These are phyloP conservation scores for Russula emetica DNA, from an alignment of 768 basidiomycete genomes.

Conservation along the genomic window DNA sequence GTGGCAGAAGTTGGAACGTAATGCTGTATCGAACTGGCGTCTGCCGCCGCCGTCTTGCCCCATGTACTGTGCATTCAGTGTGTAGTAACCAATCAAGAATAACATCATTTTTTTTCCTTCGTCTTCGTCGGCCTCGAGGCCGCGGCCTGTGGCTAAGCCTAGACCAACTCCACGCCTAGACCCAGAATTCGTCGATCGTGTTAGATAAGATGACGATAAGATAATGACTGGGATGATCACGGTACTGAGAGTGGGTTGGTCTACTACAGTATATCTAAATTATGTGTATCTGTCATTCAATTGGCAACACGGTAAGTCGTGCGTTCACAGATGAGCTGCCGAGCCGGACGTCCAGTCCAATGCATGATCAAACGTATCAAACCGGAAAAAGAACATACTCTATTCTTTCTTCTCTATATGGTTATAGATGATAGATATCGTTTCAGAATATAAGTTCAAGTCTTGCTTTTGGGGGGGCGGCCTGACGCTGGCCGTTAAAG, in stretches of 20 bases:
- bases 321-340: too few relatives aligned
- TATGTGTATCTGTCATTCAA: too few relatives aligned
- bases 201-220: neutral
- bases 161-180: neutral
- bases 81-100: conserved; percentile 8
- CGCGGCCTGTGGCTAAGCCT: neutral
- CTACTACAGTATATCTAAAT: too few relatives aligned
- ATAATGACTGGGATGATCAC: too few relatives aligned
- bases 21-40: neutral
- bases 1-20: conserved; percentile 5
- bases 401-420: neutral
- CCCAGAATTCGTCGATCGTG: neutral
- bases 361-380: neutral
- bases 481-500: neutral
- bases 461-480: neutral
- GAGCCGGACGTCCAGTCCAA: neutral
- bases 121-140: too few relatives aligned
- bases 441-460: neutral
- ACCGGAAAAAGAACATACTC: neutral
- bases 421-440: neutral
- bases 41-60: neutral
- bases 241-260: too few relatives aligned
- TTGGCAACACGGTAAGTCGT: too few relatives aligned
- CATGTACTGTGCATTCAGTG: neutral
- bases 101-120: neutral